phyloP scores from a whole-genome alignment of 2,329 filamentous ascomycete genomes.

The Diaporthe ilicicola region DNA sequence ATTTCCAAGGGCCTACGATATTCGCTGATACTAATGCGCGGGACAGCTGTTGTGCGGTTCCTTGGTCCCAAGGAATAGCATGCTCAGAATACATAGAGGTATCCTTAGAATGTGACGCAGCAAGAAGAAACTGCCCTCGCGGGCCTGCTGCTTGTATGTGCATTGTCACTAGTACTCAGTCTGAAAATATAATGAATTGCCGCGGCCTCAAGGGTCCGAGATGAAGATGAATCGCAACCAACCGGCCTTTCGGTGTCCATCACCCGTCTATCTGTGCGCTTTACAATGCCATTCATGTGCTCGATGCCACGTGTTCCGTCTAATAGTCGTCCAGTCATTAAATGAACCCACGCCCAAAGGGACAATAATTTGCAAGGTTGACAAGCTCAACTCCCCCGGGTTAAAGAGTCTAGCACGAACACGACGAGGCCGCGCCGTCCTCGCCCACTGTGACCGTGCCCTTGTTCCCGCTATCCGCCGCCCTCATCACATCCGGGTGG shows the following conservation, averaged over 20 bases:
- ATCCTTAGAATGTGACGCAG: not conserved
- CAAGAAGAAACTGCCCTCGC: conserved; percentile 4
- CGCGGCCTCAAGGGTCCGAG: not conserved
- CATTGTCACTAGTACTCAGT: not conserved
- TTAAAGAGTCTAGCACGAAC: conserved; percentile 41
- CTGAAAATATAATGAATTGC: not conserved
- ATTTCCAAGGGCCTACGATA: not conserved
- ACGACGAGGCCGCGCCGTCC: conserved; percentile 28
- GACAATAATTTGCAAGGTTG: not conserved
- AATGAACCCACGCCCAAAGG: not conserved
- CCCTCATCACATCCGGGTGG: conserved; percentile 52
- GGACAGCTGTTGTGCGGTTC: conserved; percentile 45
- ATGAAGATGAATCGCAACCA: not conserved
- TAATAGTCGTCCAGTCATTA: conserved; percentile 20
- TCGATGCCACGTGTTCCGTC: conserved; percentile 19
- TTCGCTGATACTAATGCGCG: conserved; percentile 1
- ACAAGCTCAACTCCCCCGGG: not conserved
- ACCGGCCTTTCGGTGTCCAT: not conserved
- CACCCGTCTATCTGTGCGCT: conserved; percentile 14
- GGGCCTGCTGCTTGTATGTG: conserved; percentile 13
- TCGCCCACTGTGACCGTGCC: conserved; percentile 42
- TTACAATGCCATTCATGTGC: conserved; percentile 43
- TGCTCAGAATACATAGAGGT: not conserved
- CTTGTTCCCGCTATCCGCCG: conserved; percentile 36
- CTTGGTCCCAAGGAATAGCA: conserved; percentile 43